Evolutionary conservation across 148 eudicot genomes (phyloP), one percentile per base, ranked within the genome.

Genomic region (Silene uniflora): DNA sequence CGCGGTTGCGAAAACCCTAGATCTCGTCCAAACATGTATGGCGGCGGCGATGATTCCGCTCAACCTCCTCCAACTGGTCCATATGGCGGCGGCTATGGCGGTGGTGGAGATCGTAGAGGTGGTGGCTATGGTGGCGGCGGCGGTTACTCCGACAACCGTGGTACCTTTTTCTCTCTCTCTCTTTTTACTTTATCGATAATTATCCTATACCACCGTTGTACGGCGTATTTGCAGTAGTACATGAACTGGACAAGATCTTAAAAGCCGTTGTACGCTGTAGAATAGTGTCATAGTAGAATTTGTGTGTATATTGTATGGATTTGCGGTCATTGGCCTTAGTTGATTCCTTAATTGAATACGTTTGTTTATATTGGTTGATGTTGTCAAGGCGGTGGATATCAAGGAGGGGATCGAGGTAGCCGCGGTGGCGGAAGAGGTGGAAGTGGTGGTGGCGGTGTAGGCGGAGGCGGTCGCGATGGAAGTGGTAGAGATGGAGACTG

Each of bases 401-500:
- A 84, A 79, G 93, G 91, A 58, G 91, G 87, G 42, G 90, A 80
- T 76, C 80, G 86, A 12, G 83, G 83, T 21, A 74, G 85, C 46
- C 80, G 87, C 32, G 85, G 90, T n/a, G 87, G 89, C 0, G 88
- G 86, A 6, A 35, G 69, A 64, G 68, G 44, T 0, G 56, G 56
- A 6, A 59, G 87, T 0, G 85, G 88, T 0, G 74, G 85, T 0
- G 81, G 76, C 2, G 78, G 84, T n/a, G 78, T 81, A 5, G 74
- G 83, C 0, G 87, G 88, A 18, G 87, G 89, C 12, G 86, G 89
- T 13, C 89, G 91, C 23, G 95, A 94, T 32, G 92, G 96, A 29
- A 81, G 92, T 72, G 93, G 91, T 21, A 84, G 90, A 80, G 99
- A 92, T 60, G 99, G 99, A 12, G 99, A 95, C 60, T 92, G 99